phyloP scores from a whole-genome alignment of 352 stramenopile species.

The Phytophthora parvispora region DNA sequence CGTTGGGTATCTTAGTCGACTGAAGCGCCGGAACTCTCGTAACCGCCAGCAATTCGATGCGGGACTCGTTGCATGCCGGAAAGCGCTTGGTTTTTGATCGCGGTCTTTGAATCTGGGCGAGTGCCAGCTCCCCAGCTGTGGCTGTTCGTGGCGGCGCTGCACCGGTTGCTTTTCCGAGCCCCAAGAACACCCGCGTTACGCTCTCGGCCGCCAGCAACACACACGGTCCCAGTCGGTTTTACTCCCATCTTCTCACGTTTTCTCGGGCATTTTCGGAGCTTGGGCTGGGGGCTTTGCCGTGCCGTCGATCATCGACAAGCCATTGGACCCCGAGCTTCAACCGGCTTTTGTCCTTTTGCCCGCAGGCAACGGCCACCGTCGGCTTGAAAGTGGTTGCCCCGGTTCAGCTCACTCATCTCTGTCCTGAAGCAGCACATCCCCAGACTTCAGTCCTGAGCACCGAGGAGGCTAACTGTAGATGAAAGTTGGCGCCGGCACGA shows the following conservation, averaged over 20 bases:
- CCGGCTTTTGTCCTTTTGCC: constrained; percentile 4
- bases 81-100: neutral
- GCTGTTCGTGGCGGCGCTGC: constrained; percentile 8
- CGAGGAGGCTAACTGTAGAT: neutral
- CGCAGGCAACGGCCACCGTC: constrained; percentile 7
- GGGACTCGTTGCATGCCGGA: neutral
- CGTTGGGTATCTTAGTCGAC: constrained; percentile 25
- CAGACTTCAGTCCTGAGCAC: constrained; percentile 10
- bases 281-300: constrained; percentile 8
- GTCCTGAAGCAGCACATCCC: constrained; percentile 31
- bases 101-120: constrained; percentile 2
- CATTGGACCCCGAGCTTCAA: constrained; percentile 25
- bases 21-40: constrained; percentile 13
- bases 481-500: neutral
- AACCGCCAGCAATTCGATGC: constrained; percentile 2
- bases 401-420: constrained; percentile 12
- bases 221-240: constrained; percentile 11
- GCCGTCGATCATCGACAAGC: constrained; percentile 6
- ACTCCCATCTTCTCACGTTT: constrained; percentile 20
- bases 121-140: constrained; percentile 12
- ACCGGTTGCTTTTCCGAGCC: constrained; percentile 1
- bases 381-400: neutral
- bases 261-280: constrained; percentile 5
- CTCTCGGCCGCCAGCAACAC: neutral
- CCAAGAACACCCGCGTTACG: constrained; percentile 7